These are phyloP conservation scores for Psilocybe tampanensis DNA, from an alignment of 768 basidiomycete genomes.

Conservation along the genomic window DNA sequence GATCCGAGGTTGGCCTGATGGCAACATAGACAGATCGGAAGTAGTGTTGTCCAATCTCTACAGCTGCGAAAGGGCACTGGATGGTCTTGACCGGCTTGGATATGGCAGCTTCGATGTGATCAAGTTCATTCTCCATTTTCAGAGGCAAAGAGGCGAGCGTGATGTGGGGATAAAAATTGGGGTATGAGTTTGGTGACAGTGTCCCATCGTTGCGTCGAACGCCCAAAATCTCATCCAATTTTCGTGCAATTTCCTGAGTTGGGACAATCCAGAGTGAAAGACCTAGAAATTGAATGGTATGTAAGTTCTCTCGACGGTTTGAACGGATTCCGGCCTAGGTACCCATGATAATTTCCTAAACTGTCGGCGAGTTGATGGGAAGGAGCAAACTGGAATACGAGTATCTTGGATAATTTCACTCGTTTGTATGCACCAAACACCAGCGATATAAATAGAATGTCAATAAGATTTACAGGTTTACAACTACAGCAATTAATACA, in stretches of 20 bases:
- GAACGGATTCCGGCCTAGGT: not conserved
- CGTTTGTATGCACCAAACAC: too few relatives aligned
- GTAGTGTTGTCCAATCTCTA: slow-evolving; percentile 63
- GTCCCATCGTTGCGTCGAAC: slow-evolving; percentile 27
- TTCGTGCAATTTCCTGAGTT: slow-evolving; percentile 38
- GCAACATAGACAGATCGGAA: slow-evolving; percentile 72
- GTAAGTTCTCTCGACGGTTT: not conserved
- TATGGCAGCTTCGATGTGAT: slow-evolving; percentile 22
- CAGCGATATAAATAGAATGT: too few relatives aligned
- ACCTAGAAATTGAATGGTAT: slow-evolving; percentile 37
- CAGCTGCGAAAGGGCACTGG: slow-evolving; percentile 48
- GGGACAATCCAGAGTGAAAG: slow-evolving; percentile 76
- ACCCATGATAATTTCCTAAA: not conserved
- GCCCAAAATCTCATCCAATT: slow-evolving; percentile 50
- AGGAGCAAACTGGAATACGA: too few relatives aligned
- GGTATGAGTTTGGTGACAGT: slow-evolving; percentile 48
- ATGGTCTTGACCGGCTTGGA: slow-evolving; percentile 31
- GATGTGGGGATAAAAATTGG: slow-evolving; percentile 68
- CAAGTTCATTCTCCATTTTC: slow-evolving; percentile 25
- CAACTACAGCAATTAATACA: not conserved
- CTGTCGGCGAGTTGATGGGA: not conserved
- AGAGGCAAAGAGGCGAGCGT: slow-evolving; percentile 56
- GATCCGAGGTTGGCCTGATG: slow-evolving; percentile 44
- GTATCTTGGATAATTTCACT: too few relatives aligned
- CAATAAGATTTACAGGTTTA: not conserved